These are phyloP conservation scores for Anthostomella pinea DNA, from an alignment of 2,329 filamentous ascomycete species.

Conservation along the genomic window DNA sequence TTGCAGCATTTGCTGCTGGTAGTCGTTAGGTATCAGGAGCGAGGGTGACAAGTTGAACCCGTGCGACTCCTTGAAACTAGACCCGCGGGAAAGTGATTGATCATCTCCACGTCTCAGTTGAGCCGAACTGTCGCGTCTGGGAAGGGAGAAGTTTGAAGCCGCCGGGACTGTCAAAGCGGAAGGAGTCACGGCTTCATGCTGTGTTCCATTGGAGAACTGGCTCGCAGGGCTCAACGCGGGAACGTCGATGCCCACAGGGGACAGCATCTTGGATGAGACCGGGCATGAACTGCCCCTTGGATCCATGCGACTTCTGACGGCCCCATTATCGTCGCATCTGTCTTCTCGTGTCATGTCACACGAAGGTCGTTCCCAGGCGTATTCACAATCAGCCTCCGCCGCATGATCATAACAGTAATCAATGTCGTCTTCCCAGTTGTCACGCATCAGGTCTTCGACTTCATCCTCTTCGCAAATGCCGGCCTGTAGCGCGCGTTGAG, in stretches of 20 bases:
- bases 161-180: conserved; percentile 34
- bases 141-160: conserved; percentile 52
- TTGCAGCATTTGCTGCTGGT: conserved; percentile 51
- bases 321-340: conserved; percentile 17
- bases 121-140: conserved; percentile 37
- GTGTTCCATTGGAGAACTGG: conserved; percentile 39
- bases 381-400: conserved; percentile 64
- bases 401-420: conserved; percentile 70
- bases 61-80: conserved; percentile 57
- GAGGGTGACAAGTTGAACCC: conserved; percentile 60
- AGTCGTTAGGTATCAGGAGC: conserved; percentile 60
- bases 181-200: conserved; percentile 46
- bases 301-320: conserved; percentile 1
- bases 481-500: conserved; percentile 33
- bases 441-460: conserved; percentile 33
- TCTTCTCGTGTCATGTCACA: conserved; percentile 42
- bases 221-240: conserved; percentile 50
- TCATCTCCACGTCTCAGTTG: conserved; percentile 32
- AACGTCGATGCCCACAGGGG: conserved; percentile 42
- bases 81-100: conserved; percentile 45
- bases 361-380: conserved; percentile 61
- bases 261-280: conserved; percentile 23
- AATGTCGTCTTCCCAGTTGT: conserved; percentile 67
- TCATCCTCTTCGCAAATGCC: conserved; percentile 22
- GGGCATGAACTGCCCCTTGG: conserved; percentile 11